phyloP scores from a whole-genome alignment of 2,329 filamentous ascomycete species.

The Penicillium sp. region DNA sequence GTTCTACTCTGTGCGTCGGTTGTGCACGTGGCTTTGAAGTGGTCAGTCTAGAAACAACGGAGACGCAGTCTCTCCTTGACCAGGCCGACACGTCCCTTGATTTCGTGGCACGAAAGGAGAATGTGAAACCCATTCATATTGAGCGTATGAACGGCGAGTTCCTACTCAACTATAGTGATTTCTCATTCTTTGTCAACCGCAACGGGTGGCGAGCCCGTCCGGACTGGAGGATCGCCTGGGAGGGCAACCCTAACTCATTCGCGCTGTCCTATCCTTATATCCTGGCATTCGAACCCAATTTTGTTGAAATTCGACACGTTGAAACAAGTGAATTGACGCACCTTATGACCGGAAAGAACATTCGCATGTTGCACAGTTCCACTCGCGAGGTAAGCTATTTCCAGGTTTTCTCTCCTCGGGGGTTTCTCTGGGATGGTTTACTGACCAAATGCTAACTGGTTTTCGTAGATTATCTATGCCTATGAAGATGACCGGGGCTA shows the following conservation, averaged over 20 bases:
- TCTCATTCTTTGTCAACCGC: conserved; percentile 98
- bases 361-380: conserved; percentile 94
- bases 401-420: not conserved
- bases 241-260: conserved; percentile 87
- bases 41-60: conserved; percentile 92
- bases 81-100: conserved; percentile 97
- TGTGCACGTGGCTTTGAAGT: conserved; percentile 96
- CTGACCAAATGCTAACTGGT: conserved; percentile 23
- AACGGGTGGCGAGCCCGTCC: conserved; percentile 95
- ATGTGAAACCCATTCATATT: conserved; percentile 92
- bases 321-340: conserved; percentile 88
- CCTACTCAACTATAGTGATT: conserved; percentile 95
- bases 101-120: conserved; percentile 91
- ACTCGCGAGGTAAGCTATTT: conserved; percentile 77
- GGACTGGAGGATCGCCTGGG: conserved; percentile 98
- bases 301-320: conserved; percentile 94
- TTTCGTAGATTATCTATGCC: conserved; percentile 81
- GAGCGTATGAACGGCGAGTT: conserved; percentile 97
- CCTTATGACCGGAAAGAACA: conserved; percentile 94
- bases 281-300: conserved; percentile 92
- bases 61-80: conserved; percentile 93
- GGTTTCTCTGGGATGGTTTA: not conserved
- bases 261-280: conserved; percentile 97
- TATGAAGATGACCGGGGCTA: conserved; percentile 95
- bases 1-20: conserved; percentile 93